Conservation (phyloP, 2,329 filamentous ascomycete species). For the Hypoxylon sp. region DNA sequence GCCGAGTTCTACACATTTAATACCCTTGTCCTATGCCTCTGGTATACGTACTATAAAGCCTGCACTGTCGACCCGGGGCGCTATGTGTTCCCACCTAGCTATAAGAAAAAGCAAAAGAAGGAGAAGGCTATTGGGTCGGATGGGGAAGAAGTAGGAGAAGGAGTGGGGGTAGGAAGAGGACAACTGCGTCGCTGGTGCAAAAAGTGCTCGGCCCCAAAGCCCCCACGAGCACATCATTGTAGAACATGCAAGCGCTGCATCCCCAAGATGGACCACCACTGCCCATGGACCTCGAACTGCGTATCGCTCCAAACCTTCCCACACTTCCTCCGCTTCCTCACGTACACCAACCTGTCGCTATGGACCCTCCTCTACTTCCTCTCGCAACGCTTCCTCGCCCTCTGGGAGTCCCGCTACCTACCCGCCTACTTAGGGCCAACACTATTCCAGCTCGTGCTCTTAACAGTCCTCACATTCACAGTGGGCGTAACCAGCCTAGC, state of each 20-base stretch:
- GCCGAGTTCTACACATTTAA: conserved; percentile 77
- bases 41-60: conserved; percentile 77
- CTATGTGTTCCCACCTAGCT: conserved; percentile 60
- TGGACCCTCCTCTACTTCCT: conserved; percentile 74
- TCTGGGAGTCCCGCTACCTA: conserved; percentile 77
- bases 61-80: conserved; percentile 72
- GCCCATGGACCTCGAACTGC: conserved; percentile 88
- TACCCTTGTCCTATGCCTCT: conserved; percentile 72
- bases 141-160: conserved; percentile 45
- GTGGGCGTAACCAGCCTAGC: conserved; percentile 73
- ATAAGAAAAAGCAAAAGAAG: conserved; percentile 46
- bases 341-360: conserved; percentile 77
- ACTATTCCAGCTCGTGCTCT: conserved; percentile 69
- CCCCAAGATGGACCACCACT: conserved; percentile 89
- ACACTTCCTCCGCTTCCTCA: conserved; percentile 84
- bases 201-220: conserved; percentile 82
- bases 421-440: conserved; percentile 83
- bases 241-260: conserved; percentile 81
- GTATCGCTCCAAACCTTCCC: conserved; percentile 86
- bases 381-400: conserved; percentile 68
- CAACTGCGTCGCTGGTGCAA: conserved; percentile 74
- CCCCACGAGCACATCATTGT: conserved; percentile 86
- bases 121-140: conserved; percentile 47
- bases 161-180: conserved; percentile 23
- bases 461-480: conserved; percentile 72